Conservation (phyloP, 495 filamentous ascomycete species). For the Neurospora sp. region DNA sequence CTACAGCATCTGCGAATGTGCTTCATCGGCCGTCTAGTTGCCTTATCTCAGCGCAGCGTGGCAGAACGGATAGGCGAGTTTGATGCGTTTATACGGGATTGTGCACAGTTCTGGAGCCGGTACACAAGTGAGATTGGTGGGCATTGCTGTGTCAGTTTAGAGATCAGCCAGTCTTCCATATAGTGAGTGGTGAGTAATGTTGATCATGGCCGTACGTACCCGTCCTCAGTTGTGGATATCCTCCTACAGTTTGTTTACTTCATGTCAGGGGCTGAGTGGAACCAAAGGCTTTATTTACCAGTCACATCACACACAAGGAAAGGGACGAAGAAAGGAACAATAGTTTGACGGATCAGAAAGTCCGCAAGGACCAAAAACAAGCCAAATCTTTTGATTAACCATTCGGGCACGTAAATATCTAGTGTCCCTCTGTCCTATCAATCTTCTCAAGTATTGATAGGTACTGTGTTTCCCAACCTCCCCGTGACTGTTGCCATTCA, state of each 20-base stretch:
- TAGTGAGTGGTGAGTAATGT: fast-evolving
- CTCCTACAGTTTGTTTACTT: not conserved
- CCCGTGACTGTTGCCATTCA: not conserved
- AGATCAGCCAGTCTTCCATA: not conserved
- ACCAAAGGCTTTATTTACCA: not conserved
- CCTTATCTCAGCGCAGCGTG: not conserved
- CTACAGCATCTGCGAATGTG: not conserved
- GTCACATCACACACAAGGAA: not conserved
- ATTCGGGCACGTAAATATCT: not conserved
- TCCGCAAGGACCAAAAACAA: not conserved
- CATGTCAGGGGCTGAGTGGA: not conserved
- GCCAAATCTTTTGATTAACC: not conserved
- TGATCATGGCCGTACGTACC: not conserved
- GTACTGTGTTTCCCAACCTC: not conserved
- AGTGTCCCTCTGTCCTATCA: not conserved
- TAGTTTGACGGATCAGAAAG: not conserved
- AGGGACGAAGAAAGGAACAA: not conserved
- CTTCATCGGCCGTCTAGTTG: not conserved
- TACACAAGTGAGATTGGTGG: not conserved
- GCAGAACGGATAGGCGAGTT: not conserved
- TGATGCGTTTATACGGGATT: not conserved
- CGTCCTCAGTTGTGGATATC: not conserved
- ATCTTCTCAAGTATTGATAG: not conserved
- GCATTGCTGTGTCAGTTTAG: not conserved
- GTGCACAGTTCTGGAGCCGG: not conserved